These are phyloP conservation scores for Cucumis sativus DNA, from an alignment of 306 rosid species.

Conservation along the genomic window Cucumber_9930_V3 NC_026656.2:20510501-20511000, in stretches of 20 bases:
- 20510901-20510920: not conserved
- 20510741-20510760: not conserved
- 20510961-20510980: constrained; percentile 3
- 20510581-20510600: not conserved
- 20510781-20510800: not conserved
- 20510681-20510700: not conserved
- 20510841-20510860: not conserved
- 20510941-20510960: not conserved
- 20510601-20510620: not conserved
- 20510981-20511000: constrained; percentile 2
- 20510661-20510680: not conserved
- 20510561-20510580: not conserved
- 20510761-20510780: not conserved
- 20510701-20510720: not conserved
- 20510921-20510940: not conserved
- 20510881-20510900: not conserved
- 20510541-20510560: not conserved
- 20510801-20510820: not conserved
- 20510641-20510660: not conserved
- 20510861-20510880: not conserved
- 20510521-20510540: not conserved
- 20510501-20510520: not conserved
- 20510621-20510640: not conserved
- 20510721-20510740: not conserved
- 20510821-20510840: not conserved